Percentiles rank a stretch among this genome's conserved stretches.
These are phyloP conservation scores for Paramecium bursaria DNA, from an alignment of 73 alveolate species.

Conservation along the genomic window DNA sequence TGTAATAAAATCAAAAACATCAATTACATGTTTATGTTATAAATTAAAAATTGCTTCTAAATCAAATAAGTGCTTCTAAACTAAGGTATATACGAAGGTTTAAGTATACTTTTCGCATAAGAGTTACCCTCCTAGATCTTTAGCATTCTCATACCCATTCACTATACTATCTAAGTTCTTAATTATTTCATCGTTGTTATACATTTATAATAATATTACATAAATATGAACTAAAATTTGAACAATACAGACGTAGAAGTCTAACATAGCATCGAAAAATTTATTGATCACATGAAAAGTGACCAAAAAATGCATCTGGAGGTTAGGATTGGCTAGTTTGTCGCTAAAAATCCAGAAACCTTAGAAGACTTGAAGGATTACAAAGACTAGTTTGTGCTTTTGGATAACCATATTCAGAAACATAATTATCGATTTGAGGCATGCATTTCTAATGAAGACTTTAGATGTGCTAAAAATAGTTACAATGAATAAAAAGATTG, in stretches of 20 bases:
- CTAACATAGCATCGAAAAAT: too few relatives aligned
- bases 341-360: too few relatives aligned
- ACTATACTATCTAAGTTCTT: constrained; percentile 36
- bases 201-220: constrained; percentile 11
- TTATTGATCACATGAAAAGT: too few relatives aligned
- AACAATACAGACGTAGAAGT: too few relatives aligned
- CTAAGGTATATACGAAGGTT: constrained; percentile 39
- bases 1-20: constrained; percentile 52
- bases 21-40: constrained; percentile 28
- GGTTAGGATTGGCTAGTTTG: too few relatives aligned
- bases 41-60: constrained; percentile 41
- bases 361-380: too few relatives aligned
- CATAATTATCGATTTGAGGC: background rate
- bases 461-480: background rate
- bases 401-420: background rate
- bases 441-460: background rate
- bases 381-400: too few relatives aligned
- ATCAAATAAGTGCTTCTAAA: constrained; percentile 55
- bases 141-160: background rate
- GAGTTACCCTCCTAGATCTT: constrained; percentile 44
- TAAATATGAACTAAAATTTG: too few relatives aligned
- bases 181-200: constrained; percentile 61
- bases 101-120: constrained; percentile 25
- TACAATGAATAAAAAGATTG: background rate
- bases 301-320: too few relatives aligned